Base-by-base conservation (phyloP, 2,329 filamentous ascomycete species). In the Apiospora koreana region DNA sequence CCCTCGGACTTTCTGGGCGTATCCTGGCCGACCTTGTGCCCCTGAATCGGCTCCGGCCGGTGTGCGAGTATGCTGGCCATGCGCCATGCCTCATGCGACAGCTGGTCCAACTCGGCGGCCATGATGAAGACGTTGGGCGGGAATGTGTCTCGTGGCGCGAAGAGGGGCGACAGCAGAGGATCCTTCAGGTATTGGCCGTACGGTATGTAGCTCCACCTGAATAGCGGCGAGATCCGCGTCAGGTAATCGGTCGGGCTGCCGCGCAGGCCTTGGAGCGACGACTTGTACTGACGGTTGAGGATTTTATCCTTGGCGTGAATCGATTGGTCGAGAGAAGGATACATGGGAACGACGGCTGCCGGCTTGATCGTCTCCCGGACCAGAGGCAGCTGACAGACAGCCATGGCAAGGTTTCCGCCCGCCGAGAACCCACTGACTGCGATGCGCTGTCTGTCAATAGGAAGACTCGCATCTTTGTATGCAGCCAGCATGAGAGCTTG, bases 371-470 rank as follows among this genome's bases (percentile, higher is more conserved):
- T 81, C 23, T 77, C 79, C 65, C 76, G 78, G 62, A 84, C 77
- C 45, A 75, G 78, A 1, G 79, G 78, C 10, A 82, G 68, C 71
- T 85, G 83, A 50, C 79, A 76, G 3, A 78, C 79, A 45, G 78
- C 77, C 2, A 86, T 76, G 10, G 79, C 69, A 14, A 86, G 76
- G 70, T 82, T 85, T 1, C 79, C 84, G 21, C 84, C 84, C 2
- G 84, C 83, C 45, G 81, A 83, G 74, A 83, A 85, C 2, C 84
- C 84, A n/a, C 78, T 80, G 7, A 86, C 75, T 0, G 80, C 79
- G 21, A 85, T 78, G 14, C 77, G 78, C 2, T 71, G 70, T 48
- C 78, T 77, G 73, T 86, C 83, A 68, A 86, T 77, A 2, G 82
- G 82, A 5, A 86, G 79, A 18, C 74, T 73, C 1, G 76, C 69